Conservation (phyloP, 192 early-diverging fungal genomes). For the Coemansia sp. region DNA sequence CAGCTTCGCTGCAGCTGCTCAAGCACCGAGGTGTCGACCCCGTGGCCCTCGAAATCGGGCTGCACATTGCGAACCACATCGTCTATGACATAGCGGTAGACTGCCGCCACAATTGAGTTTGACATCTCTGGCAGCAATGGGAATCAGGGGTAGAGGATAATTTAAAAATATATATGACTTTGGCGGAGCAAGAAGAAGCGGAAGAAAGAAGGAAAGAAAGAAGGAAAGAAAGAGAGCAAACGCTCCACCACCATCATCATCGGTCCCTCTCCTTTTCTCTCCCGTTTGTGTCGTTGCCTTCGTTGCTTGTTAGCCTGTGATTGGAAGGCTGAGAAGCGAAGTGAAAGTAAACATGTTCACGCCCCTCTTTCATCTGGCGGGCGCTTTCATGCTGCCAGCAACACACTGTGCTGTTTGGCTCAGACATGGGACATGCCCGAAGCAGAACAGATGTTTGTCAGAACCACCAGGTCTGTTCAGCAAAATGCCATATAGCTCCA, state of each 20-base stretch:
- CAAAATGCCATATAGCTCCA: background rate
- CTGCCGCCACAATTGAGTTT: slow-evolving; percentile 53
- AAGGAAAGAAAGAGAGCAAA: background rate
- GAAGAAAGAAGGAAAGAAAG: background rate
- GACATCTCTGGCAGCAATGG: slow-evolving; percentile 27
- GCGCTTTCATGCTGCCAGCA: too few relatives aligned
- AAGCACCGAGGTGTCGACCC: slow-evolving; percentile 83
- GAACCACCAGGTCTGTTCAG: too few relatives aligned
- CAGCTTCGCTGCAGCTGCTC: slow-evolving; percentile 76
- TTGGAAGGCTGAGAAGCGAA: too few relatives aligned
- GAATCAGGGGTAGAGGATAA: background rate
- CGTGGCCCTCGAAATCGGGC: slow-evolving; percentile 85
- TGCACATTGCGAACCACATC: slow-evolving; percentile 89
- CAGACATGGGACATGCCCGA: too few relatives aligned
- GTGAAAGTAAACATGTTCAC: too few relatives aligned
- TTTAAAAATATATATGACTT: background rate
- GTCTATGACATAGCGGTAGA: slow-evolving; percentile 89
- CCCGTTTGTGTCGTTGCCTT: too few relatives aligned
- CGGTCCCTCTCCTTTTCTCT: background rate
- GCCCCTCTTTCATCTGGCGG: too few relatives aligned
- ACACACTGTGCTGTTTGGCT: too few relatives aligned
- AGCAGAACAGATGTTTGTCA: too few relatives aligned
- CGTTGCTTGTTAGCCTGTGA: too few relatives aligned
- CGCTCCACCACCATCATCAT: background rate
- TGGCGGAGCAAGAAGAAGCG: background rate